Conservation (phyloP, 169 alveolate genomes). For the Blepharisma undulans region DNA sequence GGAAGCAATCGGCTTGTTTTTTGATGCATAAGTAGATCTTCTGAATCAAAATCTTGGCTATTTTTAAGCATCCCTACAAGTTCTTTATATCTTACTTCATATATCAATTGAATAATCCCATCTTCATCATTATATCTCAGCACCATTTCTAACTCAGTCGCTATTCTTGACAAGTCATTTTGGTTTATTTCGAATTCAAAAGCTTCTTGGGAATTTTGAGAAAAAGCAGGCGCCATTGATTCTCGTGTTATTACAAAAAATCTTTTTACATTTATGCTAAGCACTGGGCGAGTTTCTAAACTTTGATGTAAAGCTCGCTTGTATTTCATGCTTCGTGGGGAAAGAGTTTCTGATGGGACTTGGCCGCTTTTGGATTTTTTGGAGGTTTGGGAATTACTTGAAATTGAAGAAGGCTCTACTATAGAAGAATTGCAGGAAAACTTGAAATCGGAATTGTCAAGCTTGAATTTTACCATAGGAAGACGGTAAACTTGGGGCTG, state of each 20-base stretch:
- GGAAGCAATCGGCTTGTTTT: constrained; percentile 42
- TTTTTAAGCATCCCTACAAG: neutral
- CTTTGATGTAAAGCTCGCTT: neutral
- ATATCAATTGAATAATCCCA: neutral
- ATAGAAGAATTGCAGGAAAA: neutral
- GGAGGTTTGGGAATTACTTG: neutral
- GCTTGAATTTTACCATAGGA: constrained; percentile 32
- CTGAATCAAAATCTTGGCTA: constrained; percentile 31
- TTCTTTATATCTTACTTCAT: constrained; percentile 37
- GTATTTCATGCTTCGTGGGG: neutral
- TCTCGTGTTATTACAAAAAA: neutral
- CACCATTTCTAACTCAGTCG: constrained; percentile 16
- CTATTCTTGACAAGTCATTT: neutral
- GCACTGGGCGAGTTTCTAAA: neutral
- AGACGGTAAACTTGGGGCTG: neutral
- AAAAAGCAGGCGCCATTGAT: neutral
- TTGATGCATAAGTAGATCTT: constrained; percentile 13
- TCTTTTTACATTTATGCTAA: neutral
- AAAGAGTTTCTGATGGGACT: neutral
- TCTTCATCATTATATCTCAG: constrained; percentile 30
- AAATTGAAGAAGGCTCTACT: neutral
- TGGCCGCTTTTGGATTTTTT: neutral
- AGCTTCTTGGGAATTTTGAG: neutral
- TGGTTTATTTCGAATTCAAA: constrained; percentile 18
- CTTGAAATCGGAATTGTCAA: neutral